phyloP scores from a whole-genome alignment of 306 rosid species.

The Geum urbanum region DNA sequence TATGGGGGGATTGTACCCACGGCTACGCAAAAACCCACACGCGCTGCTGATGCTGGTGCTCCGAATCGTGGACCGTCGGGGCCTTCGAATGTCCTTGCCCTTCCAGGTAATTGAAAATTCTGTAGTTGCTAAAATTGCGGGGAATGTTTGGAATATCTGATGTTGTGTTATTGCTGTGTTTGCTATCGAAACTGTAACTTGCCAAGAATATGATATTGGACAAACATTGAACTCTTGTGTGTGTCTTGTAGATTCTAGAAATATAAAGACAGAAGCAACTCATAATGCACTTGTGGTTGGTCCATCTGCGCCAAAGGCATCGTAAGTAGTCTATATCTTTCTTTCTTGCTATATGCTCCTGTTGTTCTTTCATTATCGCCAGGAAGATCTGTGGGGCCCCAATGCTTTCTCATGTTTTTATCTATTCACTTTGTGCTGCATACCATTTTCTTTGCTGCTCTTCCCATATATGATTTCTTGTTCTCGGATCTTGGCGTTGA shows the following conservation, averaged over 20 bases:
- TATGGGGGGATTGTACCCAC: conserved; percentile 57
- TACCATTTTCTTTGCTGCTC: background rate
- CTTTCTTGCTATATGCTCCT: background rate
- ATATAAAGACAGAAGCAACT: conserved; percentile 40
- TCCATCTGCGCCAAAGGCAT: conserved; percentile 60
- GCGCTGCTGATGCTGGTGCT: conserved; percentile 34
- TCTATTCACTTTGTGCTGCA: background rate
- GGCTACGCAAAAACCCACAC: conserved; percentile 37
- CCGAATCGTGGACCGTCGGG: conserved; percentile 34
- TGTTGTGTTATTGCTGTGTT: background rate
- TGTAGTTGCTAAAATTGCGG: background rate
- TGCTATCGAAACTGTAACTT: background rate
- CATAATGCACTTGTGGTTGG: conserved; percentile 82
- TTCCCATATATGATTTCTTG: background rate
- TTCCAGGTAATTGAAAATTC: conserved; percentile 48
- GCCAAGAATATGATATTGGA: background rate
- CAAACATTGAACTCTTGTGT: conserved; percentile 12
- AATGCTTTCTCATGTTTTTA: background rate
- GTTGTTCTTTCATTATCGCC: background rate
- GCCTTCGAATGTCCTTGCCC: conserved; percentile 65
- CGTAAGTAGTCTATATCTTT: conserved; percentile 36
- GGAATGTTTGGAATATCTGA: background rate
- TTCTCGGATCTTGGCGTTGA: background rate
- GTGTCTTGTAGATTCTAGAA: conserved; percentile 60
- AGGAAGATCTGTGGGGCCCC: background rate